Conservation (phyloP, 257 asterid species). For the Mitragyna speciosa region DNA sequence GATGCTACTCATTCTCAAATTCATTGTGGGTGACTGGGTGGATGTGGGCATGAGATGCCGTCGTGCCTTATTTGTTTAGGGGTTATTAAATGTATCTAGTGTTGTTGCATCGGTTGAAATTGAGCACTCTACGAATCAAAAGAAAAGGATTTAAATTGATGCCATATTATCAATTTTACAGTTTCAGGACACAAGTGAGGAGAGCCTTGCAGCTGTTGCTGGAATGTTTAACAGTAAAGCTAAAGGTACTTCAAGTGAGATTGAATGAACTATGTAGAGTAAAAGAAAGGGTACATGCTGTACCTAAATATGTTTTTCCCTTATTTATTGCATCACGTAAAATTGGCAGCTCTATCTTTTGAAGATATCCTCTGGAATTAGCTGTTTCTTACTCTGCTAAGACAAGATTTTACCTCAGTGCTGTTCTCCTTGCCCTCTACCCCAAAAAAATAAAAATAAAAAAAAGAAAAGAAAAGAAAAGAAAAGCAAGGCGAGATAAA, state of each 20-base stretch:
- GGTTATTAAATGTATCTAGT: background rate
- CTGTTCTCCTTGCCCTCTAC: constrained; percentile 4
- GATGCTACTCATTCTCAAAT: background rate
- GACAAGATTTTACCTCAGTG: background rate
- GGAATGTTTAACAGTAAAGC: constrained; percentile 99
- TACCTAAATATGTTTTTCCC: background rate
- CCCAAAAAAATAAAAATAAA: too few relatives aligned
- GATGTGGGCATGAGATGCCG: background rate
- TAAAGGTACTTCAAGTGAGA: constrained; percentile 57
- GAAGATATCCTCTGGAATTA: background rate
- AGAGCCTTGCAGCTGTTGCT: constrained; percentile 98
- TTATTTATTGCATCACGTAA: background rate
- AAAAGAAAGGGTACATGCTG: background rate
- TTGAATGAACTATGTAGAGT: background rate
- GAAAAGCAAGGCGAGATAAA: background rate
- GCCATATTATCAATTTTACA: constrained; percentile 33
- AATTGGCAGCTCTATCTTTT: background rate
- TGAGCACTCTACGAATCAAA: background rate
- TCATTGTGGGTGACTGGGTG: background rate
- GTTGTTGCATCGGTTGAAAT: background rate
- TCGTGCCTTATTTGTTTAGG: background rate
- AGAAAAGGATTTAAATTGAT: background rate
- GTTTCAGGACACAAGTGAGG: constrained; percentile 95
- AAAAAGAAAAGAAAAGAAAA: background rate
- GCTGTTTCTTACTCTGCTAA: background rate